Evolutionary conservation across 192 early-diverging fungal species (phyloP), one percentile per base, ranked within the genome.

Genomic region (Thamnidium elegans): DNA sequence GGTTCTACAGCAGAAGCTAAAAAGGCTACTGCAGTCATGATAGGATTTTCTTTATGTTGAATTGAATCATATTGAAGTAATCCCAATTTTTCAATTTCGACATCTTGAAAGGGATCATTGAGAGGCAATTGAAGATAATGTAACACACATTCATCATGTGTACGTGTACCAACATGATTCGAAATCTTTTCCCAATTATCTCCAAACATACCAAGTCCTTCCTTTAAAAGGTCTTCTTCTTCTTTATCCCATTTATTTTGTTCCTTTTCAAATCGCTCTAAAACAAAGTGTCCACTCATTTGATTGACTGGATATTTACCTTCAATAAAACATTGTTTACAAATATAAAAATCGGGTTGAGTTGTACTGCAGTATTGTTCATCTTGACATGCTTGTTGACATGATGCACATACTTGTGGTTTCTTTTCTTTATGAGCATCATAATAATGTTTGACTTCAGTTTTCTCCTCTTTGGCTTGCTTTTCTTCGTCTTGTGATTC

Each of bases 181-280:
- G 96, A 85, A 54, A 99, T 85, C 30, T 84, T 85, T 65, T 86
- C 86, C 97, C 97, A 99, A 72, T 98, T 92, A 55, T 95, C 90
- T 26, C 93, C 88, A 79, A 82, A 94, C 83, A 95, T 82, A 66
- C 95, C 96, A 44, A 98, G 66, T 1, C 89, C 97, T 81, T 98
- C 97, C 34, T 97, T 76, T 39, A 98, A 77, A 44, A 92, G 77
- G 31, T 92, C 71, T 15, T 85, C 88, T 68, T 99, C 97, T 76
- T 97, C 89, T 39, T 96, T 92, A 10, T 80, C 88, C 97, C 97
- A 99, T 39, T 6, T 47, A 34, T 79, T 79, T 7, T 46, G 26
- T 36, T 83, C 77, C 42, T 75, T 78, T 31, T 63, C 53, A 50
- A 83, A 76, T 48, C 71, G 78, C 42, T 67, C 50, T 14, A 26